Evolutionary conservation across 768 basidiomycete species (phyloP), one percentile per base, ranked within the genome.

Genomic region (Trichaptum fuscoviolaceum): DNA sequence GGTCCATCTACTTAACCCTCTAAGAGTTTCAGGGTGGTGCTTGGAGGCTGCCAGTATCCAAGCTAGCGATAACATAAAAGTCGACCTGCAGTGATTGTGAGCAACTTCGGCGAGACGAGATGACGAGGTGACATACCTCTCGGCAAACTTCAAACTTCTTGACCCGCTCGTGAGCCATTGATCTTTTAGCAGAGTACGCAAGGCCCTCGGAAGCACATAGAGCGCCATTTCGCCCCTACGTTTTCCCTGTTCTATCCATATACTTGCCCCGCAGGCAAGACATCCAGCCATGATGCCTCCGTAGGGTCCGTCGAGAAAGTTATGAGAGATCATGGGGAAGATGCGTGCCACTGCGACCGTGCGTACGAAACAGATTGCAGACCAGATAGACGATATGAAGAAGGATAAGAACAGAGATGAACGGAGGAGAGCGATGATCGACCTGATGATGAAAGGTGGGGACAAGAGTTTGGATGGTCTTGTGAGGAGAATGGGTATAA

Each of bases 161-260:
- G 78, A 79, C 1, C 81, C 77, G 62, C 79, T 82, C 67, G 77
- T 80, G 25, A 85, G 60, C 84, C 86, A 87, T 5, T 70, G 71
- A 67, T 84, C 77, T 0, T 90, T 83, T n/a, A 93, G 73, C 64
- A 80, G 85, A 0, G 91, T 81, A 58, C 88, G 79, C 34, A 93
- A 68, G 15, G 90, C 91, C 65, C 84, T 80, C 2, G 92, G 91
- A 5, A 93, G 77, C 64, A 92, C 91, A 70, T 93, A 93, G 34
- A 93, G 73, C 0, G 90, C 87, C 78, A 93, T 90, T 76, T 93
- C 92, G 5, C 90, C 90, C 64, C 92, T 78, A 68, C 92, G 77
- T 65, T 80, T 78, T 1, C 86, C 87, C 67, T 88, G 86, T 72
- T 93, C 92, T 27, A 93, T 83, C 85, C 87, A 91, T 58, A 93